Evolutionary conservation across 192 early-diverging fungal genomes (phyloP).

Genomic region (Anaeromyces robustus): DNA sequence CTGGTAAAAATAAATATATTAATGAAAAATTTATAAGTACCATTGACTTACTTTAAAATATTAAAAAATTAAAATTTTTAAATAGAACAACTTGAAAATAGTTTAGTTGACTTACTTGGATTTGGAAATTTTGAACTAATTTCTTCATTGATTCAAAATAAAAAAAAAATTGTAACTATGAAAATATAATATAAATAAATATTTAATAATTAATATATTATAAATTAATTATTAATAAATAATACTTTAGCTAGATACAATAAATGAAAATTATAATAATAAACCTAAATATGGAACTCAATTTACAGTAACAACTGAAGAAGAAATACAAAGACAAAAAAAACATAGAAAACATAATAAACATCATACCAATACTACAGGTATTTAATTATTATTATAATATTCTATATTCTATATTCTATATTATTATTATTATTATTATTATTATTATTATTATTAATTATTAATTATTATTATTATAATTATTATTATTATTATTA

Average conservation of each 20-base stretch:
- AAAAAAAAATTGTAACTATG: not conserved
- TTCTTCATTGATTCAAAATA: not conserved
- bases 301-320: not conserved
- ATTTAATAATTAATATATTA: too few relatives aligned
- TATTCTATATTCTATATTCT: too few relatives aligned
- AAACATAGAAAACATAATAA: not conserved
- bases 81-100: not conserved
- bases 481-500: too few relatives aligned
- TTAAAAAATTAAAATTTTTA: not conserved
- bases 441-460: too few relatives aligned
- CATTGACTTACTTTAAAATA: too few relatives aligned
- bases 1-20: not conserved
- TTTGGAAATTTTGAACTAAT: not conserved
- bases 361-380: not conserved
- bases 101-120: not conserved
- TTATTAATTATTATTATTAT: too few relatives aligned
- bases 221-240: too few relatives aligned
- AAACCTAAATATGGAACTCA: not conserved
- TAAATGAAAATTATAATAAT: not conserved
- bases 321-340: not conserved
- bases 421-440: too few relatives aligned
- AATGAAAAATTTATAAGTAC: too few relatives aligned
- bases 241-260: not conserved
- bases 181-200: too few relatives aligned
- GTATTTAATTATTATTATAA: too few relatives aligned